These are phyloP conservation scores for Obelidium mucronatum DNA, from an alignment of 192 early-diverging fungal genomes.

Conservation along the genomic window DNA sequence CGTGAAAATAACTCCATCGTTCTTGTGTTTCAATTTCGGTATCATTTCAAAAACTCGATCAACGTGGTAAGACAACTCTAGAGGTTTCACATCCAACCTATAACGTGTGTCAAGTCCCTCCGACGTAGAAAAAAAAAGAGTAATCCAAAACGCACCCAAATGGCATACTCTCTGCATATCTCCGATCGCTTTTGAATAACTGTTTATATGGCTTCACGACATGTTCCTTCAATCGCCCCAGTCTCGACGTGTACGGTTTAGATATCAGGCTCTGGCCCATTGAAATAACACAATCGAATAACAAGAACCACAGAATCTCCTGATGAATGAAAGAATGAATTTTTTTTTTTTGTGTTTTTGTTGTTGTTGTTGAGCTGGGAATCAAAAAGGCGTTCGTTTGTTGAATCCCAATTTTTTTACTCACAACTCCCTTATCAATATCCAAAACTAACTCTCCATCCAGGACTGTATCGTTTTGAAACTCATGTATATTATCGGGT, in stretches of 20 bases:
- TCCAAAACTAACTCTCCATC: slow-evolving; percentile 94
- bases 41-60: slow-evolving; percentile 67
- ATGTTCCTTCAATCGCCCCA: slow-evolving; percentile 72
- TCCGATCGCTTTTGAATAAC: slow-evolving; percentile 46
- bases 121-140: no score
- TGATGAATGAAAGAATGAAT: slow-evolving; percentile 1
- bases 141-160: slow-evolving; percentile 59
- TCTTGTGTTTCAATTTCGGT: slow-evolving; percentile 68
- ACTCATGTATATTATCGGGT: slow-evolving; percentile 42
- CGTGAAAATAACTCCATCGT: slow-evolving; percentile 77
- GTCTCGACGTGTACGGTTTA: slow-evolving; percentile 65
- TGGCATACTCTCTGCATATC: slow-evolving; percentile 52
- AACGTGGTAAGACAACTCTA: slow-evolving; percentile 57
- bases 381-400: neutral
- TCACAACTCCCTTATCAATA: slow-evolving; percentile 51
- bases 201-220: slow-evolving; percentile 72
- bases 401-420: neutral
- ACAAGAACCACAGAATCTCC: slow-evolving; percentile 49
- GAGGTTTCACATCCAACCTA: slow-evolving; percentile 54
- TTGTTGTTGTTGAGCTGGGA: neutral
- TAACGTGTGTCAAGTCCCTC: no score
- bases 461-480: slow-evolving; percentile 78
- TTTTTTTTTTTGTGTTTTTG: neutral
- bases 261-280: slow-evolving; percentile 62
- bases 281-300: slow-evolving; percentile 76